Evolutionary conservation across 2,329 filamentous ascomycete genomes (phyloP).

Genomic region (Davidsoniella virescens): DNA sequence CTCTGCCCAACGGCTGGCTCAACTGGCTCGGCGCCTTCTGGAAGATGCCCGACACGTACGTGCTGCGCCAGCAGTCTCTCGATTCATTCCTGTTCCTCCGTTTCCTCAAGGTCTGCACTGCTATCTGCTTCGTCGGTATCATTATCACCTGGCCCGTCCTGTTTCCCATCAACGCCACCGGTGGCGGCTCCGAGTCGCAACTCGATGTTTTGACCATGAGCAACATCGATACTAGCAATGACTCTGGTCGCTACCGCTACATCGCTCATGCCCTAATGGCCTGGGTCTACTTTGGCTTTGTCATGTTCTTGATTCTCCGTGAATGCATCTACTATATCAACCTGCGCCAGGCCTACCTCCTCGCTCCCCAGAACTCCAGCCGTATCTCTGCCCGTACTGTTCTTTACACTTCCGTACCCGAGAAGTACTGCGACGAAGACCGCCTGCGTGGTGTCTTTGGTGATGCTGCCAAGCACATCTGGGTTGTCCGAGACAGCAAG

Average conservation of each 20-base stretch:
- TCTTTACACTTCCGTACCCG: constrained; percentile 72
- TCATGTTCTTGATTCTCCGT: constrained; percentile 75
- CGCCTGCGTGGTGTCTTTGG: constrained; percentile 70
- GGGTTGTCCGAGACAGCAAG: constrained; percentile 64
- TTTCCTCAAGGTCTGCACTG: constrained; percentile 53
- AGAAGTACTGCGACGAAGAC: constrained; percentile 59
- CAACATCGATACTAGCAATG: constrained; percentile 44
- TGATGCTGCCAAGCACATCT: constrained; percentile 63
- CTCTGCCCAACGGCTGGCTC: constrained; percentile 37
- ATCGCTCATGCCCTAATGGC: constrained; percentile 70
- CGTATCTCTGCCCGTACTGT: constrained; percentile 83
- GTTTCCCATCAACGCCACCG: constrained; percentile 74
- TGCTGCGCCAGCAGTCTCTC: constrained; percentile 70
- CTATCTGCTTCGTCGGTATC: constrained; percentile 70
- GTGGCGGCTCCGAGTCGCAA: constrained; percentile 45
- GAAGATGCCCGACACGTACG: constrained; percentile 53
- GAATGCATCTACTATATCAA: constrained; percentile 89
- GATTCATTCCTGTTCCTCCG: constrained; percentile 76
- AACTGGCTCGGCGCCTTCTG: constrained; percentile 50
- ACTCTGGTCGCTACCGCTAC: constrained; percentile 43
- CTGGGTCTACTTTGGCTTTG: constrained; percentile 73
- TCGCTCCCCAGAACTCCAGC: constrained; percentile 68
- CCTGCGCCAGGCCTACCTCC: constrained; percentile 76
- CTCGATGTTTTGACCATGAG: constrained; percentile 66
- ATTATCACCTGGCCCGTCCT: constrained; percentile 76